Conservation (phyloP, 441 rosid species). For the Syzygium syzygioides region DNA sequence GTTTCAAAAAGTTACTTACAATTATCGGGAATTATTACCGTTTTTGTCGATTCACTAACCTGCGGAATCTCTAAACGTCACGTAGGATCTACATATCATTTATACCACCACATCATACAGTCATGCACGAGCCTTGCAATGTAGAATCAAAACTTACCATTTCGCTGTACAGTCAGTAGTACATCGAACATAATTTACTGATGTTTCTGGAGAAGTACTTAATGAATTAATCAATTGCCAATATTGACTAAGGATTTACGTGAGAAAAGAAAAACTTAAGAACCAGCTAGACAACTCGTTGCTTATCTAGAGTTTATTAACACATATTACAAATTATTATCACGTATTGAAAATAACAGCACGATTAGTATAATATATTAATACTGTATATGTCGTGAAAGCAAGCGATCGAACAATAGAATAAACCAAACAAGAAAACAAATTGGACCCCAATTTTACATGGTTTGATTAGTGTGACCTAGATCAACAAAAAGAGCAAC, state of each 20-base stretch:
- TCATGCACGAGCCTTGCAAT: background rate
- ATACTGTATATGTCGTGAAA: background rate
- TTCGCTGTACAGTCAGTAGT: background rate
- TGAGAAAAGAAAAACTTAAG: background rate
- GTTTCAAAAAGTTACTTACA: background rate
- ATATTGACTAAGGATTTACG: background rate
- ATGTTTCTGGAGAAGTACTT: background rate
- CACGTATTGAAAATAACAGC: background rate
- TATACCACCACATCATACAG: background rate
- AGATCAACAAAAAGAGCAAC: no score
- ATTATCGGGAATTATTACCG: background rate
- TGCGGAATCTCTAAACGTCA: background rate
- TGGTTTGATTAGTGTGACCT: no score
- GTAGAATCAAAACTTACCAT: background rate
- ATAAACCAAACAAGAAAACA: no score
- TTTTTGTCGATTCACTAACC: background rate
- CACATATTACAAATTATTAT: background rate
- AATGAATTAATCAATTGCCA: background rate
- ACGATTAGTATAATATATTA: background rate
- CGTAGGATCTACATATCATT: background rate
- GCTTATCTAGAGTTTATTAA: background rate
- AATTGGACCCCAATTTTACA: no score
- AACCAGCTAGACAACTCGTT: background rate
- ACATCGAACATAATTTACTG: background rate
- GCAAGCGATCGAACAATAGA: no score